Evolutionary conservation across 495 filamentous ascomycete genomes (phyloP).

Genomic region (Trichocladium uniseriatum): DNA sequence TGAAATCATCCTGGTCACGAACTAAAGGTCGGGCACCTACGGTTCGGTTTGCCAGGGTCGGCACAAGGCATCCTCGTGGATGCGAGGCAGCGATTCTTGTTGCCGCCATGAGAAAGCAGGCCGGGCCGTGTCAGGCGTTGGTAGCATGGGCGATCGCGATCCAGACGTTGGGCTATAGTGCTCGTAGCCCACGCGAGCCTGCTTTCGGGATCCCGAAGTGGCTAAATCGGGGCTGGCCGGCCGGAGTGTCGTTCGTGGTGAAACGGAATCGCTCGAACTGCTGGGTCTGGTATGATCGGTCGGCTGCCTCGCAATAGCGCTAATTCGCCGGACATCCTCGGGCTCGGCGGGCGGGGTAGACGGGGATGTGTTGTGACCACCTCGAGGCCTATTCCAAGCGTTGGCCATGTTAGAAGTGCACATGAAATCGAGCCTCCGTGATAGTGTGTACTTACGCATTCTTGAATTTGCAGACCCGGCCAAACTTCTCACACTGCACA

Average conservation of each 20-base stretch:
- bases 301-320: constrained; percentile 18
- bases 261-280: constrained; percentile 37
- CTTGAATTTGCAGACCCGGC: constrained; percentile 73
- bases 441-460: constrained; percentile 59
- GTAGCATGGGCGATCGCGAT: constrained; percentile 26
- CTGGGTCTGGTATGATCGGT: constrained; percentile 27
- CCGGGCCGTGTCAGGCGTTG: constrained; percentile 26
- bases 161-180: constrained; percentile 27
- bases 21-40: constrained; percentile 33
- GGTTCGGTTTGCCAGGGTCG: constrained; percentile 57
- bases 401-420: background rate
- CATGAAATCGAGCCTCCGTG: background rate
- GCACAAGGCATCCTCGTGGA: constrained; percentile 41
- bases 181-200: constrained; percentile 33
- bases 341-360: constrained; percentile 41
- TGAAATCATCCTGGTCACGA: constrained; percentile 26
- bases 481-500: constrained; percentile 83
- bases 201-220: constrained; percentile 29
- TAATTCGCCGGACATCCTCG: constrained; percentile 35
- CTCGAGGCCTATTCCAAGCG: constrained; percentile 32
- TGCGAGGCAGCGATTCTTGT: constrained; percentile 31
- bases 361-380: constrained; percentile 31
- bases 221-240: constrained; percentile 23
- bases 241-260: constrained; percentile 31
- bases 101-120: constrained; percentile 31